Base-by-base conservation (phyloP, 2,329 filamentous ascomycete species). In the Trichoderma aggressivum region DNA sequence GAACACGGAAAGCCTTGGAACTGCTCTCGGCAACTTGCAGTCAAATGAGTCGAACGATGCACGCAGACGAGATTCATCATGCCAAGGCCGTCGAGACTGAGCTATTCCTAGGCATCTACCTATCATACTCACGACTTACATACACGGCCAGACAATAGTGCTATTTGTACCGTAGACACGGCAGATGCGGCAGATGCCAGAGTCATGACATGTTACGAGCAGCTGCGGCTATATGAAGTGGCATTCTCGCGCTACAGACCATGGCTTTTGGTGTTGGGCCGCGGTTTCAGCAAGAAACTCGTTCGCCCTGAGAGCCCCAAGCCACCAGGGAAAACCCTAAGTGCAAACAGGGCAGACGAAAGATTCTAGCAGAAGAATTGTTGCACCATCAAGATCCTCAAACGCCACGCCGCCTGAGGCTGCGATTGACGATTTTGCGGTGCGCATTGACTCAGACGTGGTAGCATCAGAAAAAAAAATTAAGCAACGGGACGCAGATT, bases 11-110 rank as follows among this genome's bases (percentile, higher is more conserved):
- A 56, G 63, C 32, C 8, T 26, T 55, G 11, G 63, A 18, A 21
- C 63, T 50, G 32, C 43, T 66, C 50, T 66, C 50, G 50, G 63
- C 63, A 66, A 36, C 50, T 26, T 21, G 32, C 63, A 66, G 63
- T 4, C 18, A 14, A 34, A 21, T 21, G 16, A 56, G 36, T 58
- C 50, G 53, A 36, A 55, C 50, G 63, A 66, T 58, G 18, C 63
- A 55, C 3, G n/a, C 47, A 24, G 32, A 59, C 18, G 24, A 36
- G 43, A 34, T 18, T 21, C 26, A 16, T 8, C n/a, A 24, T 34
- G 26, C 39, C 61, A 21, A 62, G 61, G 11, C 30, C 21, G 18
- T 36, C 56, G 11, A 39, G n/a, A 39, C 21, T 10, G 34, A 39
- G 58, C 30, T 47, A 53, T 30, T 32, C n/a, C 7, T 1, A 55